A percentile compares a stretch with the other conserved stretches of the same genome.
These are phyloP conservation scores for Boletus barrowsii DNA, from an alignment of 768 basidiomycete species.

Conservation along the genomic window DNA sequence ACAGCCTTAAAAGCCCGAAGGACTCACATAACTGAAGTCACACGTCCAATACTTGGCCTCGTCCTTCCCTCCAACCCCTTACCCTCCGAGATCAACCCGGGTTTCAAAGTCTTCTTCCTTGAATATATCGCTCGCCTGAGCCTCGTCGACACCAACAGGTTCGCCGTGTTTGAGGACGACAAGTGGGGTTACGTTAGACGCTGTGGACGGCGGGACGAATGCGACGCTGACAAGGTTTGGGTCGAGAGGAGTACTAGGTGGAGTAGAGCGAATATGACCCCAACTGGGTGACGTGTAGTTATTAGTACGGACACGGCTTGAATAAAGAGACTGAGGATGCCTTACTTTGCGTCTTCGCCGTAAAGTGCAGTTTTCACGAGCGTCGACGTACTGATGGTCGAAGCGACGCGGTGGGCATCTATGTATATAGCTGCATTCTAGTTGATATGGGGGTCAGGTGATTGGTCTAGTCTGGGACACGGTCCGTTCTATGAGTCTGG, in stretches of 20 bases:
- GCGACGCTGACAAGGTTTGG: constrained; percentile 82
- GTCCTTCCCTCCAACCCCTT: constrained; percentile 53
- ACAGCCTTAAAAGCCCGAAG: background rate
- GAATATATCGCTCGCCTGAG: constrained; percentile 80
- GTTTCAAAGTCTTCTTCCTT: constrained; percentile 81
- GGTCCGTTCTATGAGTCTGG: too few species aligned
- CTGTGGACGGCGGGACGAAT: constrained; percentile 72
- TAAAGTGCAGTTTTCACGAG: constrained; percentile 95
- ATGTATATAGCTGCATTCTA: constrained; percentile 79
- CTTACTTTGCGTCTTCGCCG: constrained; percentile 92
- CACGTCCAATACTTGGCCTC: constrained; percentile 94
- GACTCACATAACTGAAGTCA: constrained; percentile 93
- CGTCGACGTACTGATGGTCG: constrained; percentile 87
- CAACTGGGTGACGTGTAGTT: constrained; percentile 52
- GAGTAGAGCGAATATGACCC: constrained; percentile 88
- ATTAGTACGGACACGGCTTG: background rate
- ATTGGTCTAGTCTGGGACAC: too few species aligned
- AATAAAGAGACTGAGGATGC: background rate
- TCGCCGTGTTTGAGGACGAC: constrained; percentile 90
- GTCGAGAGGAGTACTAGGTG: constrained; percentile 56
- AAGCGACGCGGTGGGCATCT: constrained; percentile 89
- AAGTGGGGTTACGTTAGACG: constrained; percentile 45
- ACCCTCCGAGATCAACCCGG: constrained; percentile 67
- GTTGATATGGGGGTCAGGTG: constrained; percentile 7
- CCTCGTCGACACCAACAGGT: constrained; percentile 85